phyloP scores from a whole-genome alignment of 1,139 yeast genomes.

The Saccharomyces hybrid region DNA sequence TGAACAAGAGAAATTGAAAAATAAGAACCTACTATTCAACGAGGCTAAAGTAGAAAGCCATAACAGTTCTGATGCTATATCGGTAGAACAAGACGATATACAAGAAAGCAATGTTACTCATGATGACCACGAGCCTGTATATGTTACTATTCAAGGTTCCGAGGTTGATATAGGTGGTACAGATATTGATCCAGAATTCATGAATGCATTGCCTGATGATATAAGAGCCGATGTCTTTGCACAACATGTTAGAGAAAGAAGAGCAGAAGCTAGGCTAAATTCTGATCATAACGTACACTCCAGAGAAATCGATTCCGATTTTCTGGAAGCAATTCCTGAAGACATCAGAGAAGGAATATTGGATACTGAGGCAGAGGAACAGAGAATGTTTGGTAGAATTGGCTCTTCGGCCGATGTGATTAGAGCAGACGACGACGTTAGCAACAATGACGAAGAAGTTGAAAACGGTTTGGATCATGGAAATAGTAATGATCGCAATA shows the following conservation, averaged over 20 bases:
- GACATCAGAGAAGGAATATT: conserved; percentile 64
- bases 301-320: conserved; percentile 73
- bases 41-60: conserved; percentile 21
- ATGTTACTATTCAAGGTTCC: conserved; percentile 68
- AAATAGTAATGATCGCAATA: conserved; percentile 9
- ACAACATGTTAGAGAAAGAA: conserved; percentile 69
- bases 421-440: conserved; percentile 31
- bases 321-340: conserved; percentile 74
- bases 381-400: conserved; percentile 26
- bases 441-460: conserved; percentile 24
- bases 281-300: conserved; percentile 31
- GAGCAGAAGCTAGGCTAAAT: conserved; percentile 40
- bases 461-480: conserved; percentile 14
- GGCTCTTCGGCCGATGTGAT: conserved; percentile 10
- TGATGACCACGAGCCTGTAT: conserved; percentile 43
- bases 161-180: conserved; percentile 83
- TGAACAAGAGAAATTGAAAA: conserved; percentile 25
- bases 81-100: background rate
- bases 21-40: conserved; percentile 9
- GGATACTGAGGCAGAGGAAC: conserved; percentile 53
- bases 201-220: conserved; percentile 85
- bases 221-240: conserved; percentile 90
- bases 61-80: background rate
- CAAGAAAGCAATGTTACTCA: background rate
- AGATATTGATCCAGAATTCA: conserved; percentile 85